A percentile compares a stretch with the other conserved stretches of the same genome.
Conservation (phyloP, 2,329 filamentous ascomycete genomes). For the Zarea fungicola region DNA sequence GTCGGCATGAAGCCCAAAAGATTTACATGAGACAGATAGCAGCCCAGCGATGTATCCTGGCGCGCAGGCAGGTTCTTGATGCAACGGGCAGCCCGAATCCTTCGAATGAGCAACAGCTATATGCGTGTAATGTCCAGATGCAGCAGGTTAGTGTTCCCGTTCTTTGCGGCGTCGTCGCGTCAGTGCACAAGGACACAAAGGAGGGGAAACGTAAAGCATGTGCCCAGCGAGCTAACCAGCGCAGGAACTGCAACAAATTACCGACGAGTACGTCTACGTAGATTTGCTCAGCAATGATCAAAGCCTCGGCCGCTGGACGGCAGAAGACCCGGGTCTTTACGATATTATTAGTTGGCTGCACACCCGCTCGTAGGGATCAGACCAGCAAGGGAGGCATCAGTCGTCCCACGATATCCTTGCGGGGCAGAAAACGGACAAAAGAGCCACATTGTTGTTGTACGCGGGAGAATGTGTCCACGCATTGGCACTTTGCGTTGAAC, state of each 20-base stretch:
- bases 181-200: no score
- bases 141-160: conserved; percentile 42
- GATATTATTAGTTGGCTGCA: conserved; percentile 56
- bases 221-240: conserved; percentile 7
- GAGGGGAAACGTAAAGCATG: no score
- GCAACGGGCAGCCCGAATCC: conserved; percentile 43
- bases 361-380: conserved; percentile 18
- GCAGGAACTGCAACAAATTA: conserved; percentile 53
- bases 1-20: conserved; percentile 60
- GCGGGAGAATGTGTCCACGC: no score
- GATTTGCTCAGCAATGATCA: conserved; percentile 50
- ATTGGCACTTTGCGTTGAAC: no score
- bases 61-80: conserved; percentile 46
- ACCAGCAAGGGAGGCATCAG: no score
- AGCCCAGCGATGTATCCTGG: conserved; percentile 54
- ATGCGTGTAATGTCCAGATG: conserved; percentile 51
- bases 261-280: conserved; percentile 53
- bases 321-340: conserved; percentile 55
- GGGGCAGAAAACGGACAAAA: no score
- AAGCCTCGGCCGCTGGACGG: conserved; percentile 55
- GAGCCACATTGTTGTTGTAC: no score
- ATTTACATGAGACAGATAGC: conserved; percentile 58
- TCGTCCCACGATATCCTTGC: no score
- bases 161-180: no score
- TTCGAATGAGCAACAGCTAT: conserved; percentile 43